Percentiles rank a stretch among this genome's conserved stretches.
phyloP scores from a whole-genome alignment of 352 stramenopile species.

The Pythium aphanidermatum region DNA sequence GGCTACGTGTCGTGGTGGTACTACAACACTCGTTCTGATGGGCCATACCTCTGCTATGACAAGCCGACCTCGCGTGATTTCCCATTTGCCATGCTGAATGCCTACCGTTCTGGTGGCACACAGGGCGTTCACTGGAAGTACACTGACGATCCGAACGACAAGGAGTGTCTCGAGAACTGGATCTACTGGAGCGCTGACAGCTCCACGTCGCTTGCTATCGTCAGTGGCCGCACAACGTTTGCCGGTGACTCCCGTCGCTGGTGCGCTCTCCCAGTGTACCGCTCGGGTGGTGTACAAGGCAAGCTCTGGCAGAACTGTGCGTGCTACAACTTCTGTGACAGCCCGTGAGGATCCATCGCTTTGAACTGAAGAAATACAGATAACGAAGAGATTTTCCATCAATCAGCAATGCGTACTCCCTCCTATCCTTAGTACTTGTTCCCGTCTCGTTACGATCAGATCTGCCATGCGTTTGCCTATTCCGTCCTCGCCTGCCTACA shows the following conservation, averaged over 20 bases:
- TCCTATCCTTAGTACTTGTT: too few species aligned
- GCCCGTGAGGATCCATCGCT: too few species aligned
- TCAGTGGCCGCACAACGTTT: not conserved
- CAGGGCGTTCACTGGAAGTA: conserved; percentile 9
- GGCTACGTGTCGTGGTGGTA: too few species aligned
- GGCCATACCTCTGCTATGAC: conserved; percentile 1
- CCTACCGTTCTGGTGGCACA: conserved; percentile 1
- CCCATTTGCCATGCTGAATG: not conserved
- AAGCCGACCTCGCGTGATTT: too few species aligned
- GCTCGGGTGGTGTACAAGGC: not conserved
- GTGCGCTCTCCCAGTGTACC: not conserved
- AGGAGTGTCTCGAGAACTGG: not conserved
- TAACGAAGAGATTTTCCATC: too few species aligned
- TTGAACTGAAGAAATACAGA: too few species aligned
- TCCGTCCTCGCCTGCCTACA: too few species aligned
- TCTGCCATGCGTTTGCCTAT: too few species aligned
- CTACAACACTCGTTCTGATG: not conserved
- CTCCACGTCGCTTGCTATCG: not conserved
- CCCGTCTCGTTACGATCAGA: too few species aligned
- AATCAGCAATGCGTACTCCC: too few species aligned
- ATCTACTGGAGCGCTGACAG: not conserved
- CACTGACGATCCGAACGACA: not conserved
- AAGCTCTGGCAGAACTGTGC: too few species aligned
- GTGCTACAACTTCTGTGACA: too few species aligned
- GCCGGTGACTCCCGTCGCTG: not conserved